Percentiles rank a stretch among this genome's conserved stretches.
Evolutionary conservation across 768 basidiomycete species (phyloP).

Genomic region (Podaxis pistillaris): DNA sequence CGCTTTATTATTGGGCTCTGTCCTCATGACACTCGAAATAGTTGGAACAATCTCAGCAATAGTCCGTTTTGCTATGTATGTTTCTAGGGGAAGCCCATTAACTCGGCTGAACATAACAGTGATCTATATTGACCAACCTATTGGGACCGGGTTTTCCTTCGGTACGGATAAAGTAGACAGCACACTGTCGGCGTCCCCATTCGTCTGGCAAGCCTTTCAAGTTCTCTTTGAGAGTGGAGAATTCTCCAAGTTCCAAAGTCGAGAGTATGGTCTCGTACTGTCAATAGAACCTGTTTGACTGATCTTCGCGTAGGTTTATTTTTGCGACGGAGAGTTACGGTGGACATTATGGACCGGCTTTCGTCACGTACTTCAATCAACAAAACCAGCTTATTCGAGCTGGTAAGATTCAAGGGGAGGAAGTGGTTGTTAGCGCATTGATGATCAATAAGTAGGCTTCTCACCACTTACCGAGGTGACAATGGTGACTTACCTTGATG

Average conservation of each 20-base stretch:
- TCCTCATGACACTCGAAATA: slow-evolving; percentile 19
- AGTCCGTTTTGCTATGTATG: slow-evolving; percentile 34
- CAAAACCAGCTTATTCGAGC: slow-evolving; percentile 53
- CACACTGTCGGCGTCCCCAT: slow-evolving; percentile 50
- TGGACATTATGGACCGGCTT: slow-evolving; percentile 69
- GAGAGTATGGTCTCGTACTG: slow-evolving; percentile 60
- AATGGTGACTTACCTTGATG: neutral
- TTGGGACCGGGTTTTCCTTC: slow-evolving; percentile 63
- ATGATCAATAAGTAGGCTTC: slow-evolving; percentile 56
- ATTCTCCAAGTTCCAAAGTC: slow-evolving; percentile 45
- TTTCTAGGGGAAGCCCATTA: neutral
- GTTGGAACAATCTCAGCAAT: slow-evolving; percentile 71
- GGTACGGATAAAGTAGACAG: slow-evolving; percentile 48
- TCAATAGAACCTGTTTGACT: slow-evolving; percentile 20
- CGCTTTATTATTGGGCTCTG: neutral
- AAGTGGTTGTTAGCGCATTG: slow-evolving; percentile 53
- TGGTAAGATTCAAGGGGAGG: slow-evolving; percentile 45
- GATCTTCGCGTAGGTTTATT: slow-evolving; percentile 24
- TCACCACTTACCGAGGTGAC: neutral
- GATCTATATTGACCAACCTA: slow-evolving; percentile 63
- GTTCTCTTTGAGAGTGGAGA: slow-evolving; percentile 55
- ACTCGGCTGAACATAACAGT: slow-evolving; percentile 18
- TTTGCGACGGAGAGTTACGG: slow-evolving; percentile 46
- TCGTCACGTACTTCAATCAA: slow-evolving; percentile 60
- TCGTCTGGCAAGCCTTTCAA: slow-evolving; percentile 63